Evolutionary conservation across 164 flowering plant genomes (phyloP), one percentile per base, ranked within the genome.

Genomic region (Aristolochia contorta): DNA sequence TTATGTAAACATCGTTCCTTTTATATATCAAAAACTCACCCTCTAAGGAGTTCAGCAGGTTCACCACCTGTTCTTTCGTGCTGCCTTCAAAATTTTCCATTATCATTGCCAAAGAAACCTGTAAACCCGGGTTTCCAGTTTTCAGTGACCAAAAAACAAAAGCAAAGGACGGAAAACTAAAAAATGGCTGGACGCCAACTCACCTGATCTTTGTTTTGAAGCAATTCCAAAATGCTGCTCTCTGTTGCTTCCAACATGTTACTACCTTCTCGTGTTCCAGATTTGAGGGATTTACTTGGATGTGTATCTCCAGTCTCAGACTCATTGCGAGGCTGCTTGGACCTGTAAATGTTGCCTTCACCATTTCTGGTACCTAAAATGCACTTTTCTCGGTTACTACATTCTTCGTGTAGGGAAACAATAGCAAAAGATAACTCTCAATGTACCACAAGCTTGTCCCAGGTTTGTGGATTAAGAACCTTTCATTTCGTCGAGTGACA

Each of bases 11-110:
- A 59, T 71, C 60, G 53, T 79, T 76, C 74, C 79, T 83, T 54
- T 57, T 79, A 59, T 63, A 83, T 53, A 83, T 62, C 33, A 75
- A n/a, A 62, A 83, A 79, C 24, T 81, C 85, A 47, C 73, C 59
- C 71, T 83, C 88, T 5, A 83, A 82, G 53, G 20, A 21, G 47
- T 60, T 67, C 54, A 83, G 61, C 54, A 79, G 27, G 58, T 68
- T 59, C 18, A 73, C 21, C 47, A 79, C 72, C 24, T 63, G 21
- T 60, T 74, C 75, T 57, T 74, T 69, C 14, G 23, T 64, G 6
- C 78, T 77, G 59, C 74, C 82, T 46, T 46, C 59, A 64, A 83
- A 81, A 63, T 81, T 80, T 65, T 74, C 67, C 62, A 79, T 13
- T 12, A 81, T 69, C 55, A 72, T 76, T 19, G 70, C 30, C 30